These are phyloP conservation scores for Eucalyptus grandis DNA, from an alignment of 345 rosid species.

Conservation along the genomic window DNA sequence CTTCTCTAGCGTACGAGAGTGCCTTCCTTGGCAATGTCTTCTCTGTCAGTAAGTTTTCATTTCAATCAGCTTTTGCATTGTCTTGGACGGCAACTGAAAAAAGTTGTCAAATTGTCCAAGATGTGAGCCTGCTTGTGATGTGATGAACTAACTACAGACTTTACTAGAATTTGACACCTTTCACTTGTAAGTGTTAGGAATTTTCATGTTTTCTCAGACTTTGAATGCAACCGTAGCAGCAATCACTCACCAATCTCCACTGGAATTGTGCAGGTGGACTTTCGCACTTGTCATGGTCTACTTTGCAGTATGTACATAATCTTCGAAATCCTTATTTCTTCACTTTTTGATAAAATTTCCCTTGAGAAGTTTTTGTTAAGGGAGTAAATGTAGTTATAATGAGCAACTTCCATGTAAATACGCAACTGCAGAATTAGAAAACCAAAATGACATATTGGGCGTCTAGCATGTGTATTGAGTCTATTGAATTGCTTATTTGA, in stretches of 20 bases:
- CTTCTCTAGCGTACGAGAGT: background rate
- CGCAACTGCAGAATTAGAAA: background rate
- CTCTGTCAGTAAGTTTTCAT: background rate
- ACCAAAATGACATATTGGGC: background rate
- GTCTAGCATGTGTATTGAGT: background rate
- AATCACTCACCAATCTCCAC: background rate
- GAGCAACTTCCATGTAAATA: background rate
- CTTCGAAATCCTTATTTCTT: background rate
- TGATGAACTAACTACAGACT: background rate
- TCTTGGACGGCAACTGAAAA: background rate
- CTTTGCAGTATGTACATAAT: constrained; percentile 54
- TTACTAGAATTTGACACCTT: background rate
- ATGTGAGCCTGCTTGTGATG: background rate
- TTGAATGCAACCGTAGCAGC: background rate
- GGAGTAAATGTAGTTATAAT: background rate
- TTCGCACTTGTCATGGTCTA: constrained; percentile 71
- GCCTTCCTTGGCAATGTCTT: background rate
- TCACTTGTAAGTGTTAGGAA: background rate
- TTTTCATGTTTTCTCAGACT: background rate
- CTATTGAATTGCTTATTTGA: background rate
- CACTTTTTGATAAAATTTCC: background rate
- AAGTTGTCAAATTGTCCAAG: background rate
- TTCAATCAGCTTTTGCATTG: background rate
- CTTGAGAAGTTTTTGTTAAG: background rate
- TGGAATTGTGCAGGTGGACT: constrained; percentile 65